Percentiles rank a stretch among this genome's conserved stretches.
Evolutionary conservation across 495 filamentous ascomycete genomes (phyloP).

Genomic region (Terfezia boudieri): DNA sequence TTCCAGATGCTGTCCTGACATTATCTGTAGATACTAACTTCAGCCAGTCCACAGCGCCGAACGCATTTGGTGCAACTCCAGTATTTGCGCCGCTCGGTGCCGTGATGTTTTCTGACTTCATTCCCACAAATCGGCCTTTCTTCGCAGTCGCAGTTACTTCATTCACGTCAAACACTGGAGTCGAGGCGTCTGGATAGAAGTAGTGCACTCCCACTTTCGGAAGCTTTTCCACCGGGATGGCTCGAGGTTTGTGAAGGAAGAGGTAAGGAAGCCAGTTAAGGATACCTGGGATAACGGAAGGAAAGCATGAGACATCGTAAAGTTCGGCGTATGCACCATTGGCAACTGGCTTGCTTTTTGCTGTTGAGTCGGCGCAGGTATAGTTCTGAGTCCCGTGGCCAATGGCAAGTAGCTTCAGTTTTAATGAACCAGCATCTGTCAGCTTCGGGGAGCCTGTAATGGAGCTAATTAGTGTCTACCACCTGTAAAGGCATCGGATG

Average conservation of each 20-base stretch:
- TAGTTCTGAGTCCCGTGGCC: constrained; percentile 88
- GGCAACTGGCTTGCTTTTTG: constrained; percentile 26
- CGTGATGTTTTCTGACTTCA: constrained; percentile 28
- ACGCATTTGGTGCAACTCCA: constrained; percentile 27
- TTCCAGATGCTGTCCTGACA: constrained; percentile 5
- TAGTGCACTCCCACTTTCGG: constrained; percentile 45
- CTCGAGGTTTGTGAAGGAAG: constrained; percentile 32
- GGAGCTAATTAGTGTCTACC: no score
- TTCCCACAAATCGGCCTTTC: constrained; percentile 36
- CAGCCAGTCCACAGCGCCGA: constrained; percentile 54
- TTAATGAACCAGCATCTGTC: constrained; percentile 31
- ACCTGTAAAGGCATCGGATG: no score
- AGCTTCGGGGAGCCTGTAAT: constrained; percentile 26
- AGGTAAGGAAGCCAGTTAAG: constrained; percentile 31
- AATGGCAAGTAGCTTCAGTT: constrained; percentile 52
- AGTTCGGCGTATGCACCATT: constrained; percentile 65
- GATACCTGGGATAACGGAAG: constrained; percentile 39
- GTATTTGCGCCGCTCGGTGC: constrained; percentile 37
- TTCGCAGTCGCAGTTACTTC: constrained; percentile 24
- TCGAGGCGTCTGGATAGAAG: constrained; percentile 42
- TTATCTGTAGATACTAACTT: constrained; percentile 32
- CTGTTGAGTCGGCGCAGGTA: constrained; percentile 41
- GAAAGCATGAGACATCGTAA: constrained; percentile 69
- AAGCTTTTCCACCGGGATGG: constrained; percentile 16
- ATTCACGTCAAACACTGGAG: constrained; percentile 60